Percentiles rank a stretch among this genome's conserved stretches.
phyloP scores from a whole-genome alignment of 202 grass and related monocot species.

The Digitaria exilis region DNA sequence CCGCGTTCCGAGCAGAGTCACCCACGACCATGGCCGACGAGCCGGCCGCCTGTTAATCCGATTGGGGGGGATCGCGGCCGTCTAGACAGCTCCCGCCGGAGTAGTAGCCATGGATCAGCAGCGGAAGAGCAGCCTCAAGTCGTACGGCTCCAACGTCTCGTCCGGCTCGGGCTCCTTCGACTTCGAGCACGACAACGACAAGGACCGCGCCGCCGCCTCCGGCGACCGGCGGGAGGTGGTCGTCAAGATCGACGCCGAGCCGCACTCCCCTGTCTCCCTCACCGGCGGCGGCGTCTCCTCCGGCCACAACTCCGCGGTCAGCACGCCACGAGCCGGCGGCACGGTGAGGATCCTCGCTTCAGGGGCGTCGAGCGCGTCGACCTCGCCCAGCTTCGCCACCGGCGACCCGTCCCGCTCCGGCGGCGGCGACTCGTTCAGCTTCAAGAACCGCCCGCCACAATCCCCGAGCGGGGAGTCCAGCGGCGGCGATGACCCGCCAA shows the following conservation, averaged over 20 bases:
- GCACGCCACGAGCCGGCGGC: constrained; percentile 27
- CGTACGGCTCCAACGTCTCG: constrained; percentile 37
- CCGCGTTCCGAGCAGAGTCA: too few species aligned
- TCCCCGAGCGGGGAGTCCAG: constrained; percentile 34
- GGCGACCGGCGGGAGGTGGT: constrained; percentile 63
- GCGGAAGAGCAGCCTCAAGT: constrained; percentile 40
- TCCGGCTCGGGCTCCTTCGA: constrained; percentile 51
- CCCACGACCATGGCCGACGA: not conserved
- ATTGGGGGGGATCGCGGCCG: not conserved
- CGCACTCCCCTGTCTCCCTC: constrained; percentile 25
- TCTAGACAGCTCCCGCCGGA: not conserved
- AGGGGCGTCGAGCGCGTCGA: constrained; percentile 11
- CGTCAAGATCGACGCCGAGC: constrained; percentile 77
- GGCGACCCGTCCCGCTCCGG: too few species aligned
- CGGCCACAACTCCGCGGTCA: constrained; percentile 12
- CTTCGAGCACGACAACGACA: constrained; percentile 52
- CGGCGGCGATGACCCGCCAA: constrained; percentile 79
- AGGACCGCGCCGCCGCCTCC: constrained; percentile 30
- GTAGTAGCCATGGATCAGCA: constrained; percentile 40
- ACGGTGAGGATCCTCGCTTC: not conserved
- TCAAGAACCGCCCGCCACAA: constrained; percentile 51
- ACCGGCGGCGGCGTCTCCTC: too few species aligned
- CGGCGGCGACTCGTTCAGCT: constrained; percentile 58
- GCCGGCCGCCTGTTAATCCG: not conserved
- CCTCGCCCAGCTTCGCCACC: constrained; percentile 7